These are phyloP conservation scores for Pulveroboletus sp. DNA, from an alignment of 768 basidiomycete species.

Conservation along the genomic window DNA sequence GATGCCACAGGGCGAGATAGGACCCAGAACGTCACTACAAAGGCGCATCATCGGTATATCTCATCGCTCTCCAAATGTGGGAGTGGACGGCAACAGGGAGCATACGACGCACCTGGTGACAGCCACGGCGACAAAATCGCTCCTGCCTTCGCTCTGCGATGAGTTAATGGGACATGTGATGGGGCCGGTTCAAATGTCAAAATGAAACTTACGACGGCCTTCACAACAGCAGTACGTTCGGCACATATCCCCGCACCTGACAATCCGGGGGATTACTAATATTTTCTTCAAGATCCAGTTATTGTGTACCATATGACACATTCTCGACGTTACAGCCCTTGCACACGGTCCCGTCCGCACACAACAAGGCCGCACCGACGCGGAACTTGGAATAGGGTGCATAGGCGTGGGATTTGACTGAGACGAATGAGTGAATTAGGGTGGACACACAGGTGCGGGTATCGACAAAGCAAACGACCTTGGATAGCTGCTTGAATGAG, in stretches of 20 bases:
- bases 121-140: constrained; percentile 68
- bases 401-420: constrained; percentile 71
- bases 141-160: constrained; percentile 73
- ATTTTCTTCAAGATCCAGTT: neutral
- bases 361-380: constrained; percentile 86
- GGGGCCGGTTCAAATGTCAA: no score
- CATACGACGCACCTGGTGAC: constrained; percentile 55
- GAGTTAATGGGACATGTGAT: neutral
- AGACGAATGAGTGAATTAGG: neutral
- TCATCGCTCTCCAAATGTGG: no score
- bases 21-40: constrained; percentile 60
- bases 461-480: constrained; percentile 4
- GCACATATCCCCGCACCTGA: constrained; percentile 85
- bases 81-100: no score
- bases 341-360: constrained; percentile 64
- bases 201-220: constrained; percentile 66
- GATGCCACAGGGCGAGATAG: constrained; percentile 86
- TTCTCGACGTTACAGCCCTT: constrained; percentile 94
- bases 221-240: constrained; percentile 89
- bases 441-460: neutral
- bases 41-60: no score
- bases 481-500: constrained; percentile 49
- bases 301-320: constrained; percentile 73
- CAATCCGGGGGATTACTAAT: neutral
- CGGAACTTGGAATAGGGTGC: constrained; percentile 87